A percentile compares a stretch with the other conserved stretches of the same genome.
These are phyloP conservation scores for Solanum hybrid DNA, from an alignment of 305 asterid genomes.

Conservation along the genomic window DNA sequence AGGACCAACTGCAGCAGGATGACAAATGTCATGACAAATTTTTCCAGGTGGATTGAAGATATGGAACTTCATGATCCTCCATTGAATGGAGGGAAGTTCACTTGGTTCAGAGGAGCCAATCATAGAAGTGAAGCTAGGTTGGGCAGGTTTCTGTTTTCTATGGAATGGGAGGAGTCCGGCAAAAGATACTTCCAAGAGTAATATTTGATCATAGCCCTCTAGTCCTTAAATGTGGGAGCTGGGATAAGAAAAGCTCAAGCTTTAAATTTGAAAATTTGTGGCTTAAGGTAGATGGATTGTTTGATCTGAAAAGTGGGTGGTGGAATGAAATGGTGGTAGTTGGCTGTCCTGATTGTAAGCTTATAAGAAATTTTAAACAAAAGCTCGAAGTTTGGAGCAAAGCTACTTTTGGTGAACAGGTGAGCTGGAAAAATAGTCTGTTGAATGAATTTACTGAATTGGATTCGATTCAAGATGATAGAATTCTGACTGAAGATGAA, in stretches of 20 bases:
- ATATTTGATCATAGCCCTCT: background rate
- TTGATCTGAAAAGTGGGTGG: background rate
- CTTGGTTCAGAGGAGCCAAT: background rate
- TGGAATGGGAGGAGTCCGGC: background rate
- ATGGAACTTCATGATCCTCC: background rate
- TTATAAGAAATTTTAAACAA: background rate
- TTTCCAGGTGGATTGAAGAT: background rate
- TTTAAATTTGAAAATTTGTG: background rate
- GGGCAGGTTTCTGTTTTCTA: background rate
- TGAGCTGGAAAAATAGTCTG: background rate
- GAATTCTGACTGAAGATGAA: background rate
- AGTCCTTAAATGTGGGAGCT: background rate
- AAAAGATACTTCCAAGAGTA: background rate
- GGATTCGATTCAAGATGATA: background rate
- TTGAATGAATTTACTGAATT: background rate
- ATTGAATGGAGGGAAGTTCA: background rate
- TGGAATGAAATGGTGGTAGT: background rate
- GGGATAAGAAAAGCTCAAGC: background rate
- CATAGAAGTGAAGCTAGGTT: background rate
- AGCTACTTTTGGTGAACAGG: background rate
- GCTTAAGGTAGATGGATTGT: background rate
- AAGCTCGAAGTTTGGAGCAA: background rate
- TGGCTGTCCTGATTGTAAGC: background rate
- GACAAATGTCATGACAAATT: background rate
- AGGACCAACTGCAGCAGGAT: background rate